phyloP scores from a whole-genome alignment of 306 rosid genomes.

The Argentina anserina region DNA sequence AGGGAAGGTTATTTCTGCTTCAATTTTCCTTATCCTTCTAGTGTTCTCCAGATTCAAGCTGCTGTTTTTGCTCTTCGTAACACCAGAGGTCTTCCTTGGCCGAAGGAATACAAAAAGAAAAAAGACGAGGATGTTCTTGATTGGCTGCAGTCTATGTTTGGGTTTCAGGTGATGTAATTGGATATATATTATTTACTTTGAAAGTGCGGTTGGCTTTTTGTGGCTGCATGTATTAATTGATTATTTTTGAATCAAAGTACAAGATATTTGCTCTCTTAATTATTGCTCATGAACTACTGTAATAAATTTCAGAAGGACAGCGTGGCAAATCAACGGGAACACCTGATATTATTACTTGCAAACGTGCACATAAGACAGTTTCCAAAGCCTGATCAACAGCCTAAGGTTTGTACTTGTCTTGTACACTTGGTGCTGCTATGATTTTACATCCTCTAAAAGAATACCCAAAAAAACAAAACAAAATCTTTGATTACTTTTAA shows the following conservation, averaged over 20 bases:
- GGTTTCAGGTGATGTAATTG: slow-evolving; percentile 71
- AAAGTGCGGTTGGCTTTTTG: slow-evolving; percentile 5
- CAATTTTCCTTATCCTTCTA: slow-evolving; percentile 1
- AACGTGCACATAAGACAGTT: slow-evolving; percentile 94
- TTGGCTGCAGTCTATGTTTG: slow-evolving; percentile 96
- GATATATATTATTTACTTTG: neutral
- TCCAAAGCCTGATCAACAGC: slow-evolving; percentile 97
- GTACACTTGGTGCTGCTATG: neutral
- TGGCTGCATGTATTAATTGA: neutral
- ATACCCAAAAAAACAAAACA: too few relatives aligned
- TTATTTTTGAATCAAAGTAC: neutral
- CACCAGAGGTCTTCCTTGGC: slow-evolving; percentile 94
- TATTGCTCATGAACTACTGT: slow-evolving; percentile 11
- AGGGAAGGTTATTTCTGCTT: slow-evolving; percentile 1
- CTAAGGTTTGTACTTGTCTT: slow-evolving; percentile 60
- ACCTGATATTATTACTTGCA: slow-evolving; percentile 86
- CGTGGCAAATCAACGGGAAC: slow-evolving; percentile 96
- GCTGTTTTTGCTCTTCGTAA: slow-evolving; percentile 89
- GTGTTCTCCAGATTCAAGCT: slow-evolving; percentile 73
- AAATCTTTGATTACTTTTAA: neutral
- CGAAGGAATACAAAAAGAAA: slow-evolving; percentile 75
- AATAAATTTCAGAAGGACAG: slow-evolving; percentile 64
- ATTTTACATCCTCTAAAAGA: neutral
- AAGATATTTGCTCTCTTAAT: slow-evolving; percentile 18
- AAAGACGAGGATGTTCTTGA: slow-evolving; percentile 90